These are phyloP conservation scores for Trichoderma orchidacearum DNA, from an alignment of 495 filamentous ascomycete genomes.

Conservation along the genomic window DNA sequence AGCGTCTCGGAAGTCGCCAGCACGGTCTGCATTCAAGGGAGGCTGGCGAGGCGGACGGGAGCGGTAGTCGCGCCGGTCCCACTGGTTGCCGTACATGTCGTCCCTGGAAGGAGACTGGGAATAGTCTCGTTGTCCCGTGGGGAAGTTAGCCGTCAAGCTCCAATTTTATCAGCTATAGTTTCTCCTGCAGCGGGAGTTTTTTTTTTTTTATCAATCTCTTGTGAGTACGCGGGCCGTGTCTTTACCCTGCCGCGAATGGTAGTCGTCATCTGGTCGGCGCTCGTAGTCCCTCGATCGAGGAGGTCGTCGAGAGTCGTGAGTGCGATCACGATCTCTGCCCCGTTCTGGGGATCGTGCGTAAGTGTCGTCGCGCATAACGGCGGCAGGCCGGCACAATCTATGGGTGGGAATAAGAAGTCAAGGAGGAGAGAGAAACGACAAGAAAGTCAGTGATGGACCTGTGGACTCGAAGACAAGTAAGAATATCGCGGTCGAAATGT, in stretches of 20 bases:
- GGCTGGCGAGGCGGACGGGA: background rate
- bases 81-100: background rate
- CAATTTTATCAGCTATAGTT: slow-evolving; percentile 12
- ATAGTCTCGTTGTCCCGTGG: slow-evolving; percentile 16
- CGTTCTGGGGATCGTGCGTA: slow-evolving; percentile 14
- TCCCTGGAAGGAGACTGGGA: slow-evolving; percentile 17
- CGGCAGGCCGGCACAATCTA: background rate
- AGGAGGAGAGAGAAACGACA: background rate
- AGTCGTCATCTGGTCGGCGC: slow-evolving; percentile 14
- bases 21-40: background rate
- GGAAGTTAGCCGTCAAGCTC: slow-evolving; percentile 22
- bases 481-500: no score
- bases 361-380: slow-evolving; percentile 17
- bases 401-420: background rate
- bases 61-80: background rate
- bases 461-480: background rate
- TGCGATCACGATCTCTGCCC: slow-evolving; percentile 16
- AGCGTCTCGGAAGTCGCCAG: background rate
- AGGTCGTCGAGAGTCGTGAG: slow-evolving; percentile 16
- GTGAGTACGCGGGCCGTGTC: slow-evolving; percentile 1
- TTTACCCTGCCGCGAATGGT: slow-evolving; percentile 36
- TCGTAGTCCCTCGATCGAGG: slow-evolving; percentile 4
- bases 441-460: background rate
- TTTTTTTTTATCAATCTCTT: background rate
- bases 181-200: slow-evolving; percentile 13